Evolutionary conservation across 2,329 filamentous ascomycete genomes (phyloP).

Genomic region (Fusarium poae): DNA sequence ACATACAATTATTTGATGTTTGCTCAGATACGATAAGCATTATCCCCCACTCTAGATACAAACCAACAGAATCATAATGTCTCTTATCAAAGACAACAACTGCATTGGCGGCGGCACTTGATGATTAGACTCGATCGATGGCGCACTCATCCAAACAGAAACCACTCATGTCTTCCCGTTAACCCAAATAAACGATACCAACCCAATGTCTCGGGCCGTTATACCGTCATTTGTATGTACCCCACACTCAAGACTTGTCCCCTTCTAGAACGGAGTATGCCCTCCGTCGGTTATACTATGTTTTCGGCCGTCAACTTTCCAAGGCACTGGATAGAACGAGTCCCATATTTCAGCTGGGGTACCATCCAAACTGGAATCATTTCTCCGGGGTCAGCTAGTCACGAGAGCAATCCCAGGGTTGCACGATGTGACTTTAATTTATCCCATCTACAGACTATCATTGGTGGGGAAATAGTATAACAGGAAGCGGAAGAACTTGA

Average conservation of each 20-base stretch:
- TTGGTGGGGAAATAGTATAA: not conserved
- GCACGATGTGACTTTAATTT: not conserved
- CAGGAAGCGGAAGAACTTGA: not conserved
- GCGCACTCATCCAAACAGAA: not conserved
- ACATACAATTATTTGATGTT: not conserved
- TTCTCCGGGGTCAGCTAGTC: not conserved
- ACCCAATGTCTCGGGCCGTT: slow-evolving; percentile 13
- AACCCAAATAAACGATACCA: not conserved
- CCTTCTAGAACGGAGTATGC: slow-evolving; percentile 18
- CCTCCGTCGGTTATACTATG: slow-evolving; percentile 13
- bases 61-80: not conserved
- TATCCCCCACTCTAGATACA: not conserved
- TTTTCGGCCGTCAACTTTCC: slow-evolving; percentile 1
- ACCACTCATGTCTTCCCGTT: not conserved
- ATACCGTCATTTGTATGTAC: slow-evolving; percentile 10
- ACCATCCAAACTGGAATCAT: not conserved
- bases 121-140: not conserved
- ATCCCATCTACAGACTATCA: not conserved
- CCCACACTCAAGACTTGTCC: slow-evolving; percentile 18
- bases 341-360: slow-evolving; percentile 9
- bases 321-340: not conserved
- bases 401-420: not conserved
- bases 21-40: not conserved
- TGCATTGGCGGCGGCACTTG: not conserved
- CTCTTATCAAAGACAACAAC: not conserved